phyloP scores from a whole-genome alignment of 2,329 filamentous ascomycete species.

The Neurospora sp. region DNA sequence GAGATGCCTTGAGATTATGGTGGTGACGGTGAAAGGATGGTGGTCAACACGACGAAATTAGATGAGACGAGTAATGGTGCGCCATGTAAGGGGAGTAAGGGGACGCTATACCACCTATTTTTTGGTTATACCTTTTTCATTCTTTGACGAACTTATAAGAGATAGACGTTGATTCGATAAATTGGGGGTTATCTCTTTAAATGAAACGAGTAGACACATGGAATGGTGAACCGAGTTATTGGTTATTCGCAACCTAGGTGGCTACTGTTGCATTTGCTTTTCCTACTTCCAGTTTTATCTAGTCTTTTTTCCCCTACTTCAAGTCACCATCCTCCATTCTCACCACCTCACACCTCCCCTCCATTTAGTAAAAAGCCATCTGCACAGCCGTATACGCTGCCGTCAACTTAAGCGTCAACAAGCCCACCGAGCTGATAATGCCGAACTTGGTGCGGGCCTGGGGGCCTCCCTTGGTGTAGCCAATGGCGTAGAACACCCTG shows the following conservation, averaged over 20 bases:
- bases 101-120: neutral
- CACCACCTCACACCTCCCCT: slow-evolving; percentile 11
- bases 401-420: slow-evolving; percentile 30
- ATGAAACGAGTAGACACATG: neutral
- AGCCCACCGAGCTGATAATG: slow-evolving; percentile 23
- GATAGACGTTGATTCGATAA: neutral
- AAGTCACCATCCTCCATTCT: neutral
- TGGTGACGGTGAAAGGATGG: neutral
- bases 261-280: neutral
- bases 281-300: neutral
- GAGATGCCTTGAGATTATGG: neutral
- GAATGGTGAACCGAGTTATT: neutral
- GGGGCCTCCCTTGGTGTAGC: slow-evolving; percentile 42
- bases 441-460: slow-evolving; percentile 34
- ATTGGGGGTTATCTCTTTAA: neutral
- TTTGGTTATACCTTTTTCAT: neutral
- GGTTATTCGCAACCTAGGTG: no score
- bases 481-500: slow-evolving; percentile 44
- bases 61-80: neutral
- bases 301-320: no score
- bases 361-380: slow-evolving; percentile 22
- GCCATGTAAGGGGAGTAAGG: neutral
- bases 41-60: neutral
- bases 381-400: slow-evolving; percentile 32
- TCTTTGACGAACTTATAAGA: neutral